Base-by-base conservation (phyloP, 306 rosid species). In the Cucumis melo region DNA sequence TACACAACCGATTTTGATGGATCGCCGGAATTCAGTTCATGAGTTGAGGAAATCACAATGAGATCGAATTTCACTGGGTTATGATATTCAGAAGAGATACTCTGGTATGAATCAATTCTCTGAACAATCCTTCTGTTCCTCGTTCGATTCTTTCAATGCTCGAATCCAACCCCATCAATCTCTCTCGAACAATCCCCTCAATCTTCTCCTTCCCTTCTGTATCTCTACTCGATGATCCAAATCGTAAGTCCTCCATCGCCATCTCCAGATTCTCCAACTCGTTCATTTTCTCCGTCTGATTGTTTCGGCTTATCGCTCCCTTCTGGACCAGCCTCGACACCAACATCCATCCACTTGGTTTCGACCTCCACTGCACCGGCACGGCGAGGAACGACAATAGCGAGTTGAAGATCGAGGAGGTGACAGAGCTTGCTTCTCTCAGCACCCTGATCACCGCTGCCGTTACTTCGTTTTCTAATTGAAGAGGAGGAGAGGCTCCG, bases 61-160 rank as follows among this genome's bases (percentile, higher is more conserved):
- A 62, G 61, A 71, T 56, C 34, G 36, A 36, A 58, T 20, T 75
- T 75, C 84, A 20, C 48, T 74, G 87, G 73, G 93, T 88, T 59
- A 92, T 29, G 73, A 86, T 72, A 74, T 90, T 92, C 29, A 92
- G 80, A 73, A 87, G 83, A 42, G 85, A 85, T 34, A 90, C 97
- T 81, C 93, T 74, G n/a, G 84, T 80, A 60, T 84, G 84, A 60
- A 92, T 90, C 80, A 90, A 81, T 77, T 81, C 85, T 85, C 90
- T 86, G 84, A 88, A 92, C 86, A 92, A 77, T 46, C 89, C 51
- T 76, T 86, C 93, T 80, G 87, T 72, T 12, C 86, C 89, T 78
- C 78, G 80, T 77, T 90, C 96, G 74, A 90, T 41, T 46, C 82
- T 84, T 80, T 81, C 89, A 48, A 88, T 77, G 61, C 82, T 82